Percentiles rank a stretch among this genome's conserved stretches.
Conservation (phyloP, 1,284 basidiomycete genomes). For the Ustilago shanxiensis region DNA sequence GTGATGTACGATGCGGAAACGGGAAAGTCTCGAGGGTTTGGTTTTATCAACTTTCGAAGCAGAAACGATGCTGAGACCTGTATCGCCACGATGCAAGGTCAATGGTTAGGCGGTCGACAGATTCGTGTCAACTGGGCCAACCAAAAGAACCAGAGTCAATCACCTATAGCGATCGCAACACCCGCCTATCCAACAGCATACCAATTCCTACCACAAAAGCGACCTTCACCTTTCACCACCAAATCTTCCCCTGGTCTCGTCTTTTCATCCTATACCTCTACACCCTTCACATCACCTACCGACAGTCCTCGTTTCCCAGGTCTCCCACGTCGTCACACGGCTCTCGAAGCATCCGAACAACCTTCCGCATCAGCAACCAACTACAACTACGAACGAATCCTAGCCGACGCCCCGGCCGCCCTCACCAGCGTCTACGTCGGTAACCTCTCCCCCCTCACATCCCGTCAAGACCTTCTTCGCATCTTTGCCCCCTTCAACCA, state of each 20-base stretch:
- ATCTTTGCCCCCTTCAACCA: slow-evolving; percentile 87
- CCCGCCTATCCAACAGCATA: slow-evolving; percentile 1
- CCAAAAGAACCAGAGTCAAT: slow-evolving; percentile 86
- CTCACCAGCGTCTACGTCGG: slow-evolving; percentile 98
- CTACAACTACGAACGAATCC: slow-evolving; percentile 82
- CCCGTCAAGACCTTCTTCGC: slow-evolving; percentile 93
- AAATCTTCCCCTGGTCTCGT: not conserved
- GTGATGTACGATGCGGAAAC: slow-evolving; percentile 99
- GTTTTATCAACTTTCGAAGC: slow-evolving; percentile 92
- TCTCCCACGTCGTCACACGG: slow-evolving; percentile 35
- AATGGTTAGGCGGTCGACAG: slow-evolving; percentile 96
- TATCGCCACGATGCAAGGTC: slow-evolving; percentile 98
- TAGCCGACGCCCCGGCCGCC: slow-evolving; percentile 88
- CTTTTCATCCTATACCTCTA: not conserved
- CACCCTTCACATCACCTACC: slow-evolving; percentile 2
- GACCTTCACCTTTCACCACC: not conserved
- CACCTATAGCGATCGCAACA: slow-evolving; percentile 6
- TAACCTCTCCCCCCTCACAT: slow-evolving; percentile 94
- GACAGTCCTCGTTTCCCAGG: not conserved
- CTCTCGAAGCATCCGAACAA: slow-evolving; percentile 9
- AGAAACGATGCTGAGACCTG: slow-evolving; percentile 98
- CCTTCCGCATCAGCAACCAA: slow-evolving; percentile 10
- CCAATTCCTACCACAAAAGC: not conserved
- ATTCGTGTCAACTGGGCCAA: slow-evolving; percentile 99
- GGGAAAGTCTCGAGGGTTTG: slow-evolving; percentile 94